Evolutionary conservation across 306 rosid species (phyloP).

Genomic region (Cicer pinnatifidum): DNA sequence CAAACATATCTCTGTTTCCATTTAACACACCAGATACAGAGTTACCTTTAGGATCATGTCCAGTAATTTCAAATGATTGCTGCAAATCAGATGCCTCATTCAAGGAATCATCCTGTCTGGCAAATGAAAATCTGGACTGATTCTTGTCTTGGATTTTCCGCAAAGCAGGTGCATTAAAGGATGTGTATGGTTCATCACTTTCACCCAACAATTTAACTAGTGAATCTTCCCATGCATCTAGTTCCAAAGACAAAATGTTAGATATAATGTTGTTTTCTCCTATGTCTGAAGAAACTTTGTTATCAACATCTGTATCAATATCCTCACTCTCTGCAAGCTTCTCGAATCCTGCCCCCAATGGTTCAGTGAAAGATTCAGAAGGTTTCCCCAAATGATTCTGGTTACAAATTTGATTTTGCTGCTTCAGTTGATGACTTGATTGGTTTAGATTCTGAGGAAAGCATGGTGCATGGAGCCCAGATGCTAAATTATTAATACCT

Average conservation of each 20-base stretch:
- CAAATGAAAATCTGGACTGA: conserved; percentile 62
- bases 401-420: conserved; percentile 47
- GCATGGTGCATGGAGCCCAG: conserved; percentile 37
- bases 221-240: conserved; percentile 58
- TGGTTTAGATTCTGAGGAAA: conserved; percentile 43
- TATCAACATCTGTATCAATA: conserved; percentile 31
- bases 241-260: conserved; percentile 56
- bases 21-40: conserved; percentile 40
- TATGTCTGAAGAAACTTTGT: conserved; percentile 48
- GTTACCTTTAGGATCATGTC: conserved; percentile 29
- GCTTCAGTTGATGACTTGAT: conserved; percentile 40
- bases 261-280: conserved; percentile 62
- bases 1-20: conserved; percentile 42
- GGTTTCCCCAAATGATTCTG: conserved; percentile 41
- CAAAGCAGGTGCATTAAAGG: conserved; percentile 44
- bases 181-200: conserved; percentile 47
- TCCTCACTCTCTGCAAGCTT: conserved; percentile 40
- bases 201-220: conserved; percentile 52
- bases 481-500: conserved; percentile 33
- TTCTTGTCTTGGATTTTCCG: conserved; percentile 54
- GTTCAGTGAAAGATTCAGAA: conserved; percentile 34
- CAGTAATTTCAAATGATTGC: conserved; percentile 35
- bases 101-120: conserved; percentile 50
- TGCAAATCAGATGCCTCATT: conserved; percentile 45
- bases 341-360: conserved; percentile 38